Percentiles rank a stretch among this genome's conserved stretches.
Conservation (phyloP, 257 asterid genomes). For the Ehretia macrophylla region DNA sequence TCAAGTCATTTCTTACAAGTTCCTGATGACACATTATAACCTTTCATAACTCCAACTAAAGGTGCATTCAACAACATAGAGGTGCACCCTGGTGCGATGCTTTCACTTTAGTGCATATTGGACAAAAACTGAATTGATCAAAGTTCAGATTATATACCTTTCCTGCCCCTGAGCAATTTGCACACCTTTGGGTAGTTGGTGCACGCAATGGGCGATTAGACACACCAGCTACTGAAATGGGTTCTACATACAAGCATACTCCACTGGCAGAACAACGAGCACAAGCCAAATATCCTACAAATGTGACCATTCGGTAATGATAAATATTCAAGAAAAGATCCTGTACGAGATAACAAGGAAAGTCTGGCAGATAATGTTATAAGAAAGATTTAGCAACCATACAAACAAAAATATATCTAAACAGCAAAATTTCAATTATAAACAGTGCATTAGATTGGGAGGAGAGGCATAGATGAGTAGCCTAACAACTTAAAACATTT, state of each 20-base stretch:
- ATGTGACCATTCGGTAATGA: slow-evolving; percentile 5
- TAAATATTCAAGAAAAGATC: not conserved
- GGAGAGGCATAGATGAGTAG: too few relatives aligned
- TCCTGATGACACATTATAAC: too few relatives aligned
- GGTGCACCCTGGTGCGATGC: too few relatives aligned
- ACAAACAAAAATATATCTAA: not conserved
- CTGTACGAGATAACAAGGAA: not conserved
- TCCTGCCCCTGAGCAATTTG: slow-evolving; percentile 90
- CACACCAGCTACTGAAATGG: slow-evolving; percentile 40
- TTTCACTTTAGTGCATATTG: too few relatives aligned
- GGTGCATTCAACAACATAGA: too few relatives aligned
- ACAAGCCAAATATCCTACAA: slow-evolving; percentile 82
- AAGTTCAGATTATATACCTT: slow-evolving; percentile 39
- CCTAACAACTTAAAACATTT: too few relatives aligned
- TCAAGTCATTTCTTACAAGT: too few relatives aligned
- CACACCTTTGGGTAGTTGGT: slow-evolving; percentile 67
- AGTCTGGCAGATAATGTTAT: not conserved
- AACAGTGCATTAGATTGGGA: too few relatives aligned
- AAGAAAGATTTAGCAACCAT: not conserved
- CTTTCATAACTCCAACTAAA: too few relatives aligned
- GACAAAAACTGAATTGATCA: too few relatives aligned
- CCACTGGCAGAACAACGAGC: slow-evolving; percentile 88
- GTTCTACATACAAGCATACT: slow-evolving; percentile 60
- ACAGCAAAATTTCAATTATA: not conserved
- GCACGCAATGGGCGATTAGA: slow-evolving; percentile 39